Evolutionary conservation across 192 early-diverging fungal species (phyloP), one percentile per base, ranked within the genome.

Genomic region (Entophlyctis luteolus): DNA sequence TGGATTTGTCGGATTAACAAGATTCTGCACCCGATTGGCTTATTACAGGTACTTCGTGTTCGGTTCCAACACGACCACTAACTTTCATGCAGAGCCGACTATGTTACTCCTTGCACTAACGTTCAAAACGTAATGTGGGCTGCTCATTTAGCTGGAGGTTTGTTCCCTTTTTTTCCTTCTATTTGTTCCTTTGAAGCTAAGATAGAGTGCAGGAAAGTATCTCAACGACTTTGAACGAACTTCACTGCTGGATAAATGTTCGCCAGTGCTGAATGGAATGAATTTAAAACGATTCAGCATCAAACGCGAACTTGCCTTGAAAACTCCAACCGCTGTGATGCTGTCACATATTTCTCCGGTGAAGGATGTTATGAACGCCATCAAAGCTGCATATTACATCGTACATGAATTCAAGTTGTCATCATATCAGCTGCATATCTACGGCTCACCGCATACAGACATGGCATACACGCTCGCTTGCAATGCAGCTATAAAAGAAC

Each of bases 221-320:
- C 23, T 31, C 4, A 63, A 54, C 52, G 32, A 28, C 31, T 28
- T 35, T 16, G 73, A 70, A n/a, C 29, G 35, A 29, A 47, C 31
- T 20, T 16, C 14, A 16, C 37, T 71, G 2, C 2, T 32, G 28
- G 20, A 10, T 8, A 52, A 52, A 52, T 52, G 50, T 22, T 52
- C 50, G 22, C 73, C 77, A 2, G 77, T 79, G n/a, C 50, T 79
- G 5, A 79, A 79, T 55, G 77, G 77, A 32, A 79, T 79, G 77
- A 66, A 79, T 63, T 62, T 80, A 10, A 48, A 55, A 14, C 62
- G 67, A 52, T 79, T 79, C 68, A 49, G 60, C 32, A 66, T 74
- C 31, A 71, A 80, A 31, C 35, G 69, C 3, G 35, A 54, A 2
- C 39, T 56, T 22, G 74, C 77, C 37, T 45, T 35, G 8, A 27